phyloP scores from a whole-genome alignment of 2,329 filamentous ascomycete species.

The Ceratocystis colombiana region DNA sequence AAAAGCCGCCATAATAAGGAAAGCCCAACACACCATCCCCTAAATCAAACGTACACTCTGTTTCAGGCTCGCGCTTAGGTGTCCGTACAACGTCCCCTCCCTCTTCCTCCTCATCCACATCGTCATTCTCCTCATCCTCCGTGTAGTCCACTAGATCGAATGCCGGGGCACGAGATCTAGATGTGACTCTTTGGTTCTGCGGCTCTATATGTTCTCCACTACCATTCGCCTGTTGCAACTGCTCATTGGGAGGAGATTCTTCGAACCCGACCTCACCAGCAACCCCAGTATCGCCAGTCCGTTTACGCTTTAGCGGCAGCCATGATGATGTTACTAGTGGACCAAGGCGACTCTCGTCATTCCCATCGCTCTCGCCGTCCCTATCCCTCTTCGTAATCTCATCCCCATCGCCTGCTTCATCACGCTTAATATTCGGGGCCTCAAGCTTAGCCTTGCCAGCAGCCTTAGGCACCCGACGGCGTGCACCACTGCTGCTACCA shows the following conservation, averaged over 20 bases:
- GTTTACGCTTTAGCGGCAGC: conserved; percentile 14
- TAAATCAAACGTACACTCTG: conserved; percentile 4
- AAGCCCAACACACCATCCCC: neutral
- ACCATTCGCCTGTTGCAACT: too few relatives aligned
- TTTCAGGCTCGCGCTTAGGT: neutral
- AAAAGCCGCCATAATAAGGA: neutral
- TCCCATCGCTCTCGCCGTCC: conserved; percentile 28
- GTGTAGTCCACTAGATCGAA: conserved; percentile 10
- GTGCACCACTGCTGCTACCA: neutral
- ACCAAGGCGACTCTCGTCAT: conserved; percentile 27
- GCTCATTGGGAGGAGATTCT: too few relatives aligned
- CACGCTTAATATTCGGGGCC: conserved; percentile 27
- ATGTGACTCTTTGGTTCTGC: too few relatives aligned
- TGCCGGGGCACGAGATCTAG: too few relatives aligned
- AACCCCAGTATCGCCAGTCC: neutral
- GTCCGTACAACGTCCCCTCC: neutral
- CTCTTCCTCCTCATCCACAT: neutral
- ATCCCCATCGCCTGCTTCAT: conserved; percentile 29
- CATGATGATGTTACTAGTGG: conserved; percentile 15
- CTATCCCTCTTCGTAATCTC: conserved; percentile 26
- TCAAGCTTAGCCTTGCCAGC: conserved; percentile 22
- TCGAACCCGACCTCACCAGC: too few relatives aligned
- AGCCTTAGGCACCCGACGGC: conserved; percentile 21
- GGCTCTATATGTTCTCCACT: too few relatives aligned
- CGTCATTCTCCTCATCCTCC: conserved; percentile 7